Base-by-base conservation (phyloP, 2,329 filamentous ascomycete genomes). In the Cytospora leucostoma region DNA sequence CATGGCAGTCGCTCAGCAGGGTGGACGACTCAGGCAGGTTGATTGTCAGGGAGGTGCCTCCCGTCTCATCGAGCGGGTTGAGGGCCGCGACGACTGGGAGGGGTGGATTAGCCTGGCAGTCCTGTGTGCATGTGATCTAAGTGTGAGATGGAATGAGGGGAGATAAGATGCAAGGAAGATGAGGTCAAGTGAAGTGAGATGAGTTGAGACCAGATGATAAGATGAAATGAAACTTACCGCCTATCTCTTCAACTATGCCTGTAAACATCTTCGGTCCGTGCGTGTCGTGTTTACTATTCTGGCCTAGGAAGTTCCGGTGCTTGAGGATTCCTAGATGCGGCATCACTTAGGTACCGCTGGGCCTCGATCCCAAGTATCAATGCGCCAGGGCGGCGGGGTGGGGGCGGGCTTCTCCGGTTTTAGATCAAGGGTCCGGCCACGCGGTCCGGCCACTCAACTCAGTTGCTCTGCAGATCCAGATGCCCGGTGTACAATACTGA, bases 21-120 rank as follows among this genome's bases (percentile, higher is more conserved):
- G 82, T 80, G 64, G 89, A 88, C 68, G 79, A 79, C 10, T 84
- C 79, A 13, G 82, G 80, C 69, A 93, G 83, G 68, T 86, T 84
- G 76, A 99, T 95, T 68, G 92, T 97, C 72, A 98, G 83, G 51
- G 92, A 95, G 58, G 93, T 97, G 72, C 95, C 94, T 74, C 91
- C 91, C 65, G 91, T 90, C 74, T 88, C 85, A 77, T 96, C 92
- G 77, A 92, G 87, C 71, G 84, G 81, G 78, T 93, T 88, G 72
- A 97, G 88, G 67, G 89, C 84, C 75, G 91, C 88, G 78, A 98
- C 89, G 74, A 90, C 94, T 97, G 76, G 63, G 67, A 49, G 37
- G 13, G 32, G 11, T 17, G 35, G 15, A 34, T 66, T 27, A 66
- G 64, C 19, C 35, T 37, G 8, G 8, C 27, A n/a, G 51, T 38